Evolutionary conservation across 2,329 filamentous ascomycete genomes (phyloP), one percentile per base, ranked within the genome.

Genomic region (Colletotrichum scovillei): DNA sequence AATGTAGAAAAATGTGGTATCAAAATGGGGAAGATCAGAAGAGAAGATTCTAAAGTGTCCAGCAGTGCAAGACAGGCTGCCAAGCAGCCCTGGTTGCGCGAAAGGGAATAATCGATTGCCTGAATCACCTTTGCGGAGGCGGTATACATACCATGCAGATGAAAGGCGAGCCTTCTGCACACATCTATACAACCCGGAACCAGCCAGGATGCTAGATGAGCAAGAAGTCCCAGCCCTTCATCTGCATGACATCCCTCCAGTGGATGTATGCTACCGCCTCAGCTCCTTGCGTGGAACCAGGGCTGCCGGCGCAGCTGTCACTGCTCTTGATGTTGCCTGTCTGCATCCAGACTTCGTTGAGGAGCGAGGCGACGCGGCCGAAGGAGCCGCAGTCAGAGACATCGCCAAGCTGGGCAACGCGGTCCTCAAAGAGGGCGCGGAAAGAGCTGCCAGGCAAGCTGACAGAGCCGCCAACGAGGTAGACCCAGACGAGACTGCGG

Each of bases 221-320:
- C 83, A 98, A 88, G 86, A 95, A 97, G 82, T 97, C 94, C 95
- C 95, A 98, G 78, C 91, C 91, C 86, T 96, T 97, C 85, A 92
- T 91, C 85, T 91, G 91, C 95, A 98, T 98, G 81, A 96, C 91
- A 85, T 97, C 94, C 86, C 96, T 90, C 96, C 96, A 98, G 91
- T 95, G 95, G 84, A 97, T 90, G 85, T 93, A 92, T 80, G 91
- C 92, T 83, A 85, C 83, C 78, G 82, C 79, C 76, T 81, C 76
- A 75, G 77, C 75, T 72, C 80, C 81, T 70, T 84, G 82, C 38
- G 82, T 82, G 55, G 78, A 74, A 30, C 72, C 63, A 46, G 71
- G 72, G 63, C 72, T 74, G 60, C 60, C 69, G 14, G 73, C 78
- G 35, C 80, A 78, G 74, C 78, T 79, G 11, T 81, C 79, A 73